Base-by-base conservation (phyloP, 768 basidiomycete species). In the Russula dissimulans region DNA sequence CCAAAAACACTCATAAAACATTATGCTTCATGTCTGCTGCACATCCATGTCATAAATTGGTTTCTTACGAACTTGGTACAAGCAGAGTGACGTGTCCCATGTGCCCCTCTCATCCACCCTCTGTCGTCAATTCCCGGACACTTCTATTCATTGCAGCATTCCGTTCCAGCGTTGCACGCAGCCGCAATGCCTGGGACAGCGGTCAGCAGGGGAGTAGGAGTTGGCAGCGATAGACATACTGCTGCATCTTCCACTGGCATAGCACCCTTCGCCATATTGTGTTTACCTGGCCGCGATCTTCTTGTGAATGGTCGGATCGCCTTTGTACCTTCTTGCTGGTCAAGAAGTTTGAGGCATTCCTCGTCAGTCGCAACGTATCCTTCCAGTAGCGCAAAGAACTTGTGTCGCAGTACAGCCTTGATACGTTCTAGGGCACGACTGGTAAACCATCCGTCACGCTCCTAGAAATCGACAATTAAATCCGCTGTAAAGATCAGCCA, bases 381-480 rank as follows among this genome's bases (percentile, higher is more conserved):
- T 67, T 89, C 82, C 0, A 90, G 75, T 15, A 90, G 74, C 32
- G 84, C 81, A 73, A 89, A 87, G 73, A 89, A 91, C 71, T 97
- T 97, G 70, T 89, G 85, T 34, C 91, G 81, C 15, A 95, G 76
- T 59, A 97, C 80, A 4, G 80, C 81, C 71, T 91, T 93, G 72
- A 97, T 94, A 59, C 83, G 82, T 64, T 91, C 89, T 59, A 94
- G 78, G 4, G 86, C 81, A 62, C 85, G 81, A 0, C 81, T 76
- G 4, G 82, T 83, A 68, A 87, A 97, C 94, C 94, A 97, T 2
- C 95, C 95, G 67, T 92, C 89, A 50, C 86, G 83, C 75, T 89
- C 86, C 87, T 88, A 60, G 14, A 41, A 15, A 38, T 22, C 11
- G 34, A 34, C 39, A 14, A 41, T 54, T 41, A 8, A 48, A 29